Base-by-base conservation (phyloP, 495 filamentous ascomycete genomes). In the Penicillium ochrochloron region DNA sequence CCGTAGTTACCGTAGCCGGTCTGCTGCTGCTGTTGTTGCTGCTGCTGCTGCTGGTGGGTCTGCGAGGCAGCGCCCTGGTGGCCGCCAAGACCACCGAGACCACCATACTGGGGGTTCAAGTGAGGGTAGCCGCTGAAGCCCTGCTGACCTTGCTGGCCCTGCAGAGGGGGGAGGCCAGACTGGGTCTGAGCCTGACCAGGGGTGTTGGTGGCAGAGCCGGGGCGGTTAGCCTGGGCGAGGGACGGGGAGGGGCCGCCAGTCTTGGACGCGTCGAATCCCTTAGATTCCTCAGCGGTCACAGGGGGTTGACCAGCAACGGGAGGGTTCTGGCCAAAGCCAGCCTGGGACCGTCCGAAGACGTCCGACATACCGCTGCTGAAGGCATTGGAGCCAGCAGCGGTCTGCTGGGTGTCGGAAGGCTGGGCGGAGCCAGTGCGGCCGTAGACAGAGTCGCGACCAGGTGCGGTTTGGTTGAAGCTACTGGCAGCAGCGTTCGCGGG, bases 151-250 rank as follows among this genome's bases (percentile, higher is more conserved):
- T 88, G 85, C 63, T 87, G 85, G 12, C 86, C 88, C 77, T 94
- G 93, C 42, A 90, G 87, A 27, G 90, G 90, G 31, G 91, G 92
- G 51, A 94, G 82, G 34, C 89, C 86, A 52, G 76, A 76, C 66
- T 84, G 83, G 39, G 75, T 78, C 67, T 81, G 78, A 57, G 83
- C 76, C 73, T 92, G 90, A 8, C 84, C 85, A 19, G 86, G 85
- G 15, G 83, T 88, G 76, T 93, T 95, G 15, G 90, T 88, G 15
- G 93, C 92, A 35, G 93, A 96, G 21, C 92, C 92, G 17, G 93
- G 93, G 61, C 93, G 90, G 70, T 82, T 82, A 39, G 91, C 89
- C 69, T 92, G 90, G 33, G 86, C 88, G 31, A 96, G 85, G 8
- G 92, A 92, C 33, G 93, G 93, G 76, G 92, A 96, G 3, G 93